Evolutionary conservation across 2,329 filamentous ascomycete genomes (phyloP).

Genomic region (Neospermospora avenae): DNA sequence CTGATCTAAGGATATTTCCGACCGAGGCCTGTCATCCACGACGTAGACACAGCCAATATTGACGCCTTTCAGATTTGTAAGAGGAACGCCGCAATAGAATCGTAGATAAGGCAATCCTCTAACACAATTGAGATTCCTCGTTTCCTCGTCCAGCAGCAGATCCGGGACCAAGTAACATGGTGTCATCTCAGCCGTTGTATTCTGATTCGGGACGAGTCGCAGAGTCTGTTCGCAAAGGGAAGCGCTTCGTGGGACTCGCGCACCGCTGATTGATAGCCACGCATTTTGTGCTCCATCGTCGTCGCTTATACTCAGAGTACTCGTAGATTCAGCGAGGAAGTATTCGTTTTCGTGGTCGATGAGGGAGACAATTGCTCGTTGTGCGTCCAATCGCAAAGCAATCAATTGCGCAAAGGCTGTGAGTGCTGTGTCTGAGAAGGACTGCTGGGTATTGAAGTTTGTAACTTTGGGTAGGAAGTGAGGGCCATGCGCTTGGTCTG

Average conservation of each 20-base stretch:
- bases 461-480: not conserved
- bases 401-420: constrained; percentile 47
- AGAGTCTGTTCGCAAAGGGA: constrained; percentile 31
- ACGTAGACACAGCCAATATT: constrained; percentile 39
- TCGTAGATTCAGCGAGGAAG: constrained; percentile 42
- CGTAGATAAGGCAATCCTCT: constrained; percentile 21
- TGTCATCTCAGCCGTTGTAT: constrained; percentile 16
- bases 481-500: not conserved
- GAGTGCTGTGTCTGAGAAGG: constrained; percentile 42
- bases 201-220: constrained; percentile 14
- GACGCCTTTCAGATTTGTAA: constrained; percentile 26
- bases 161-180: constrained; percentile 23
- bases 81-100: constrained; percentile 29
- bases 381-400: constrained; percentile 44
- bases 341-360: constrained; percentile 29
- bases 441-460: constrained; percentile 19
- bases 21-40: constrained; percentile 52
- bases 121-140: constrained; percentile 23
- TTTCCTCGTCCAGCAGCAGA: constrained; percentile 19
- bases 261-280: constrained; percentile 23
- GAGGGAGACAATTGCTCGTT: constrained; percentile 44
- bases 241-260: constrained; percentile 16
- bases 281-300: constrained; percentile 24
- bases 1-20: constrained; percentile 47
- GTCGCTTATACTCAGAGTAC: constrained; percentile 36